phyloP scores from a whole-genome alignment of 106 monocot species.

The Triglochin maritima region DNA sequence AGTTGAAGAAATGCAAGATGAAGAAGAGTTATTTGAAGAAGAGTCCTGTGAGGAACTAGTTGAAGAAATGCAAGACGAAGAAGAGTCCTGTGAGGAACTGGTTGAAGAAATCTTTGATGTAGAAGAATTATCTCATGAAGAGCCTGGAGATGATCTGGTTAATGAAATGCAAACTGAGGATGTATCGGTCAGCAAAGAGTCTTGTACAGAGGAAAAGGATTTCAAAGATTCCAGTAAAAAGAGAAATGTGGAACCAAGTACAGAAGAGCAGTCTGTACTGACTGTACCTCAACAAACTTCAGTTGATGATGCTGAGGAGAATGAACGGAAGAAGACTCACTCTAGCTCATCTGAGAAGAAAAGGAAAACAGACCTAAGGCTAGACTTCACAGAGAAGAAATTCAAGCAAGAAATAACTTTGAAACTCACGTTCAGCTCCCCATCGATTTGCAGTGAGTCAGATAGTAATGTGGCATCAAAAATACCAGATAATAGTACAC shows the following conservation, averaged over 20 bases:
- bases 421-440: not conserved
- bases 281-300: not conserved
- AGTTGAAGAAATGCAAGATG: not conserved
- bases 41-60: not conserved
- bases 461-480: too few relatives aligned
- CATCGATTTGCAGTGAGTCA: not conserved
- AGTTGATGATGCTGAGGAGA: not conserved
- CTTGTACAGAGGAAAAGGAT: not conserved
- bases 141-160: not conserved
- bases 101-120: not conserved
- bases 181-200: not conserved
- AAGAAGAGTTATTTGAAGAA: not conserved
- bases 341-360: conserved; percentile 3
- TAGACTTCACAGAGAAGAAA: not conserved
- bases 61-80: not conserved
- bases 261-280: not conserved
- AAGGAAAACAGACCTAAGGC: not conserved
- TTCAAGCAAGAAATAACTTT: conserved; percentile 1
- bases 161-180: conserved; percentile 3
- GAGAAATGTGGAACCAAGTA: not conserved
- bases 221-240: not conserved
- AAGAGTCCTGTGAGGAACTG: not conserved
- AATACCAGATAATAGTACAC: not conserved
- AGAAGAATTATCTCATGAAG: not conserved
- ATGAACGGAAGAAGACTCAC: not conserved